phyloP scores from a whole-genome alignment of 1,284 basidiomycete genomes.

The Garcileccinum viscosum region DNA sequence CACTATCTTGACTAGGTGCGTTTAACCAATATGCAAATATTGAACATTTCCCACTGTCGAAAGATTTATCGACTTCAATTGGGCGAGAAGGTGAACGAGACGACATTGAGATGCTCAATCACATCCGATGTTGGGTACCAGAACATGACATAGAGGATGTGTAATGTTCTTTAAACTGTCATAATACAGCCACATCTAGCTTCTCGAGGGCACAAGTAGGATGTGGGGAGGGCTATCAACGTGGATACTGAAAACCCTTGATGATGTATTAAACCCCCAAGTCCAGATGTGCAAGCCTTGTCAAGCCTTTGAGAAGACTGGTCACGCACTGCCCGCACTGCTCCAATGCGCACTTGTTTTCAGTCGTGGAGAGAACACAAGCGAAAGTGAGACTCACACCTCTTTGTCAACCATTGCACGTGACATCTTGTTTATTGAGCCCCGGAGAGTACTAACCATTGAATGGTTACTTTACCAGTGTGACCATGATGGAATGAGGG shows the following conservation, averaged over 20 bases:
- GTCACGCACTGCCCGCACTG: background rate
- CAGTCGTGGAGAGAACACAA: background rate
- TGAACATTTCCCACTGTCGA: too few species aligned
- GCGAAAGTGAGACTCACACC: conserved; percentile 12
- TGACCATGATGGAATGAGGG: background rate
- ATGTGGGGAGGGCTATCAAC: too few species aligned
- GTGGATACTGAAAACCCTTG: too few species aligned
- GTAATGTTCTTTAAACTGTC: background rate
- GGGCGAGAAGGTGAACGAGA: too few species aligned
- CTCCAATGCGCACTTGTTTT: background rate
- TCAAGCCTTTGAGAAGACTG: conserved; percentile 31
- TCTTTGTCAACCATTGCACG: background rate
- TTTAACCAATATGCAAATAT: too few species aligned
- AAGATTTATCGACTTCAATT: too few species aligned
- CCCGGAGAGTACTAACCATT: conserved; percentile 26
- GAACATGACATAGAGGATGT: background rate
- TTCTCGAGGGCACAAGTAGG: too few species aligned
- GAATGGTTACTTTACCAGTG: conserved; percentile 1
- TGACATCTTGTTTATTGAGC: conserved; percentile 8
- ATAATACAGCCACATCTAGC: too few species aligned
- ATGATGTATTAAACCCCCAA: conserved; percentile 36
- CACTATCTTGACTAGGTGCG: too few species aligned
- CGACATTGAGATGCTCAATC: background rate
- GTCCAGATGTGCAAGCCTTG: conserved; percentile 35
- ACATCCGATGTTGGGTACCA: background rate